Conservation (phyloP, 768 basidiomycete genomes). For the Xerocomus potaroensis region DNA sequence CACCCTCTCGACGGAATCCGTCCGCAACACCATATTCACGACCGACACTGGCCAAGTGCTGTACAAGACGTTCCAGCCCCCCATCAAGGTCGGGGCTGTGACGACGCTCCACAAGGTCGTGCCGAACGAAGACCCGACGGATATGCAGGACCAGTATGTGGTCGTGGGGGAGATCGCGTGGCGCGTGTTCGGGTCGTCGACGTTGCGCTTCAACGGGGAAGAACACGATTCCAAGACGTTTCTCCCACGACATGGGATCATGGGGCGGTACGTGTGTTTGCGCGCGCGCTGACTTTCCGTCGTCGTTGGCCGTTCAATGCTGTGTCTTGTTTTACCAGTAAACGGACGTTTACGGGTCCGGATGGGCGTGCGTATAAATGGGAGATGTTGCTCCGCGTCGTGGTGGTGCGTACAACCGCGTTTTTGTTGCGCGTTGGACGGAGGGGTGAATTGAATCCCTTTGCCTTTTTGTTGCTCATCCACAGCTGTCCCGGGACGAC, state of each 20-base stretch:
- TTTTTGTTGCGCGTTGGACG: neutral
- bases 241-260: slow-evolving; percentile 15
- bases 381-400: slow-evolving; percentile 16
- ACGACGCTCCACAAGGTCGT: slow-evolving; percentile 23
- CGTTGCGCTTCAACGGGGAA: slow-evolving; percentile 27
- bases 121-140: slow-evolving; percentile 11
- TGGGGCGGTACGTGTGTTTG: slow-evolving; percentile 10
- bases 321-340: no score
- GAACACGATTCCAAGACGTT: slow-evolving; percentile 23
- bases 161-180: slow-evolving; percentile 34
- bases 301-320: no score
- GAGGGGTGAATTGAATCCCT: no score
- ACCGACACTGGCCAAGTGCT: slow-evolving; percentile 22
- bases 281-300: no score
- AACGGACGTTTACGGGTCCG: slow-evolving; percentile 27
- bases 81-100: slow-evolving; percentile 5
- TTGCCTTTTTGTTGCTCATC: no score
- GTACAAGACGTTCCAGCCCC: slow-evolving; percentile 21
- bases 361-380: slow-evolving; percentile 32
- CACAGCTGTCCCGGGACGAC: slow-evolving; percentile 18
- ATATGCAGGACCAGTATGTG: slow-evolving; percentile 27
- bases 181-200: slow-evolving; percentile 22
- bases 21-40: slow-evolving; percentile 19
- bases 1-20: slow-evolving; percentile 16
- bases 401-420: slow-evolving; percentile 6